These are phyloP conservation scores for Phytophthora pistaciae DNA, from an alignment of 352 stramenopile genomes.

Conservation along the genomic window DNA sequence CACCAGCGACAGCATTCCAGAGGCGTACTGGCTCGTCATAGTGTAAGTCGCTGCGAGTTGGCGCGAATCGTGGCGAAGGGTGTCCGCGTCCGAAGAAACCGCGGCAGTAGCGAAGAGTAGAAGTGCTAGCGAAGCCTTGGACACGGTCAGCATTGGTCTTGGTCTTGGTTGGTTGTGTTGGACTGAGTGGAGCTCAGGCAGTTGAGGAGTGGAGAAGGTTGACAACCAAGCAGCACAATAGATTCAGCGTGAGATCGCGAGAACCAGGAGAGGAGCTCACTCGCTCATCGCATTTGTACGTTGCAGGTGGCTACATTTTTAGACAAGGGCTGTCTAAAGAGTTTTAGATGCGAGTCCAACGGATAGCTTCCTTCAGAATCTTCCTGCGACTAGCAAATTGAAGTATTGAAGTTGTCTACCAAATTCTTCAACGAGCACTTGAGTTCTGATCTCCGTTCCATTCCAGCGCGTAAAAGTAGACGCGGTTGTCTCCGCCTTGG, in stretches of 20 bases:
- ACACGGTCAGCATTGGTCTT: conserved; percentile 17
- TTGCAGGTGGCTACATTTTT: not conserved
- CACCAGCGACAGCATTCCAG: conserved; percentile 28
- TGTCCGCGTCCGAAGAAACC: conserved; percentile 2
- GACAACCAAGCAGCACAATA: not conserved
- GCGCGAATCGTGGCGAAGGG: conserved; percentile 20
- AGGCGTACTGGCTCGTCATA: conserved; percentile 13
- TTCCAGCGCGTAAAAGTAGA: no score
- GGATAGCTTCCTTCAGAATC: not conserved
- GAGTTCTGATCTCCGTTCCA: not conserved
- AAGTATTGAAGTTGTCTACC: not conserved
- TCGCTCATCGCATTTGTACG: not conserved
- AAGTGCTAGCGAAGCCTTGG: conserved; percentile 16
- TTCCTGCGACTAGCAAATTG: not conserved
- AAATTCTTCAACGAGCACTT: not conserved
- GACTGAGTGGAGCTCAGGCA: conserved; percentile 4
- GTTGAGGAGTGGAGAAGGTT: conserved; percentile 13
- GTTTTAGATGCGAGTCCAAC: not conserved
- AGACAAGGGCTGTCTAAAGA: not conserved
- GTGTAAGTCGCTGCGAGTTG: conserved; percentile 11
- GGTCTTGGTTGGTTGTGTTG: not conserved
- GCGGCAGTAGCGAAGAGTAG: conserved; percentile 4
- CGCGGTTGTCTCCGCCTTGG: not conserved
- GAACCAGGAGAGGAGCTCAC: not conserved
- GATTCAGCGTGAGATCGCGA: not conserved